Evolutionary conservation across 2,329 filamentous ascomycete species (phyloP), one percentile per base, ranked within the genome.

Genomic region (Penicillium corylophilum): DNA sequence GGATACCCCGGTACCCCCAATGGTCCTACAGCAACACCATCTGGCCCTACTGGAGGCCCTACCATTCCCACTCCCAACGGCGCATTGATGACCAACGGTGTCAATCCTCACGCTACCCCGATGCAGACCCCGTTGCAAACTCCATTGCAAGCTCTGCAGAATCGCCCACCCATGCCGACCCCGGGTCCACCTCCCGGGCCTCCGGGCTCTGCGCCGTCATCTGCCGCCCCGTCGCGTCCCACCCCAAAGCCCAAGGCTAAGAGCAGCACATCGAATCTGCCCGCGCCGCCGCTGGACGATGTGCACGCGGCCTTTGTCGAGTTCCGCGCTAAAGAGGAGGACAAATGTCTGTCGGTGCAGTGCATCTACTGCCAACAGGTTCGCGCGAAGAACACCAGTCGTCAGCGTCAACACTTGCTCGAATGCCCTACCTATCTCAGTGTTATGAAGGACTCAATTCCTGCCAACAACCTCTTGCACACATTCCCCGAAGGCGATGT

Each of bases 381-480:
- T 42, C 71, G 75, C 60, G 75, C 75, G 8, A 78, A 78, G 64
- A 78, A 78, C 53, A 78, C 75, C n/a, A 77, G 74, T 59, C 71
- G 75, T 54, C 75, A 78, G 60, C 74, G 75, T 31, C 75, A 78
- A 55, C 75, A 78, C 61, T 65, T 78, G 22, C 64, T 77, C n/a
- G 75, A 78, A 62, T 78, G 75, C 45, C 69, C 73, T 5, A 77
- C 75, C 46, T 79, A 79, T 54, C 72, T 78, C 18, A 78, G 76
- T 59, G 76, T 78, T 33, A 79, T 79, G 76, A 78, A 78, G 57
- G 77, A 79, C 51, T 76, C 75, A 1, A 79, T 79, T 39, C 77
- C 77, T 26, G 77, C 77, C 46, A 79, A 79, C 56, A 78, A 78
- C 53, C 68, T 79, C 41, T 71, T 78, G 28, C 76, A 79, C 61